These are phyloP conservation scores for Brassica rapa DNA, from an alignment of 345 rosid species.

Conservation along the genomic window DNA sequence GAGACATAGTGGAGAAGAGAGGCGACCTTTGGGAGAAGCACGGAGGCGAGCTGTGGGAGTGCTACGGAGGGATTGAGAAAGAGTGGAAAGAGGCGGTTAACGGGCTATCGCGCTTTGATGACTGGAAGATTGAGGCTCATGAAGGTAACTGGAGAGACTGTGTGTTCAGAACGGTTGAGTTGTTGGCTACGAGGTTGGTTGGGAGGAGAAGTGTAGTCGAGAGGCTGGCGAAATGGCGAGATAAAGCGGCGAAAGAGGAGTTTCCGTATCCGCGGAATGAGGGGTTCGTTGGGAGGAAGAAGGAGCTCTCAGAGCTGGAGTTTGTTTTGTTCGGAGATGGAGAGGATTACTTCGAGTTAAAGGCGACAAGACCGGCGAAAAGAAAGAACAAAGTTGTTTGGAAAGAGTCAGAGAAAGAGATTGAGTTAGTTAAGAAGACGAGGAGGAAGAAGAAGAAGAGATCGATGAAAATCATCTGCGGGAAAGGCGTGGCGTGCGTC, in stretches of 20 bases:
- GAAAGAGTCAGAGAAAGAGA: constrained; percentile 90
- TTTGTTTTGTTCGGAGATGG: constrained; percentile 89
- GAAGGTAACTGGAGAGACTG: constrained; percentile 95
- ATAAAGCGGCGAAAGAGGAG: constrained; percentile 78
- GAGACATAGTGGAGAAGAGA: constrained; percentile 91
- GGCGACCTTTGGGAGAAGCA: constrained; percentile 94
- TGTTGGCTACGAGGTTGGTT: constrained; percentile 65
- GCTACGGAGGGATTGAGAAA: constrained; percentile 85
- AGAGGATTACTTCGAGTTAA: constrained; percentile 85
- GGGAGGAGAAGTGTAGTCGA: constrained; percentile 94
- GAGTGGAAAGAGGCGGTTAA: constrained; percentile 93
- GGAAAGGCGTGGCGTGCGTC: constrained; percentile 92
- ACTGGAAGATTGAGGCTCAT: constrained; percentile 82
- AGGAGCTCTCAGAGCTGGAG: constrained; percentile 85
- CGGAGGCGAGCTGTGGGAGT: constrained; percentile 84
- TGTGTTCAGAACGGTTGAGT: constrained; percentile 66
- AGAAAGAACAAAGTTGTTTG: constrained; percentile 70
- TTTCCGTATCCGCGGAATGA: constrained; percentile 86
- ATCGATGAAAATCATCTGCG: constrained; percentile 61
- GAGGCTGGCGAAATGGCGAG: constrained; percentile 78
- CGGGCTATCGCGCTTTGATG: constrained; percentile 65
- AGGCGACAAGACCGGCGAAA: constrained; percentile 52
- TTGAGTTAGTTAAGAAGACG: constrained; percentile 55
- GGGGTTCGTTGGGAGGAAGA: constrained; percentile 81
- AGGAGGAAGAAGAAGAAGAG: constrained; percentile 68